Percentiles rank a stretch among this genome's conserved stretches.
These are phyloP conservation scores for Quercus phellos DNA, from an alignment of 331 rosid species.

Conservation along the genomic window DNA sequence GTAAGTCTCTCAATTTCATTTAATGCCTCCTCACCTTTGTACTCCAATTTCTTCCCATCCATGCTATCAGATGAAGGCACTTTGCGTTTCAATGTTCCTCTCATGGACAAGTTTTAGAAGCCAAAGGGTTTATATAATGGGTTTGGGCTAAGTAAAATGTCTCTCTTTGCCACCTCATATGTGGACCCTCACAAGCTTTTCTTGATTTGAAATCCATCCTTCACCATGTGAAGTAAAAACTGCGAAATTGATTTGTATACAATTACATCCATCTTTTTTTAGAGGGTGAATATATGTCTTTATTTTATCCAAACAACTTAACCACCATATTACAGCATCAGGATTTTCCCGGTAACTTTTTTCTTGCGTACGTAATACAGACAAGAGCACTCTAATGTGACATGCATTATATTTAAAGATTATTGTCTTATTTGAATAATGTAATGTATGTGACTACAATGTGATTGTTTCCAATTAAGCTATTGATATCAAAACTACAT, in stretches of 20 bases:
- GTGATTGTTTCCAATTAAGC: too few species aligned
- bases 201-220: background rate
- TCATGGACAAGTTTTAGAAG: background rate
- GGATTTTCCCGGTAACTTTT: background rate
- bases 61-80: slow-evolving; percentile 20
- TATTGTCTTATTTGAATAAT: background rate
- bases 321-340: background rate
- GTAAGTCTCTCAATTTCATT: slow-evolving; percentile 82
- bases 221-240: background rate
- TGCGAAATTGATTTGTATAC: too few species aligned
- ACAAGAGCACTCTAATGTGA: background rate
- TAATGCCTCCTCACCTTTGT: slow-evolving; percentile 82
- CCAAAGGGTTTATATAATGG: background rate
- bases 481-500: too few species aligned
- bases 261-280: too few species aligned
- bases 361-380: background rate
- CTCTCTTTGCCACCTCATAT: slow-evolving; percentile 16
- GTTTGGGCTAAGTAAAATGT: slow-evolving; percentile 18
- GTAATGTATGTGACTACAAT: background rate
- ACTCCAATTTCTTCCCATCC: slow-evolving; percentile 82
- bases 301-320: background rate
- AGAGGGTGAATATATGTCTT: too few species aligned
- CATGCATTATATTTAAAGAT: background rate
- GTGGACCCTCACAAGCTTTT: background rate
- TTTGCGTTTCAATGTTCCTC: background rate